Conservation (phyloP, 345 rosid genomes). For the Pelargonium nanum region DNA sequence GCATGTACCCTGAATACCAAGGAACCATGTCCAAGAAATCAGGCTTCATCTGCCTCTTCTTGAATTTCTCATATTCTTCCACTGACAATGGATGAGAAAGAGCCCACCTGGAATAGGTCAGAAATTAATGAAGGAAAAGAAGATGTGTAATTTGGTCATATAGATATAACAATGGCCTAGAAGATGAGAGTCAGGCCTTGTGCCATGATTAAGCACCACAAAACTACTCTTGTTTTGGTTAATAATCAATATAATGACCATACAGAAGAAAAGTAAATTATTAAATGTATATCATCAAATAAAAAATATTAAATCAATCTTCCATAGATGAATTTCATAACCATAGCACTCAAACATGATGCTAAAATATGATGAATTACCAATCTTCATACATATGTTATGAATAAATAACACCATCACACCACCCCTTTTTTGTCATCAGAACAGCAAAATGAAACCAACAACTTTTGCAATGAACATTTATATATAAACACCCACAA, state of each 20-base stretch:
- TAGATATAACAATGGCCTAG: no score
- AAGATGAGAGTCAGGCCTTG: not conserved
- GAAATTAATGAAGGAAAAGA: not conserved
- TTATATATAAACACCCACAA: not conserved
- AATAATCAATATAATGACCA: not conserved
- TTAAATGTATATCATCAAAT: not conserved
- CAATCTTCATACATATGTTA: no score
- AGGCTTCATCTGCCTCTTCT: constrained; percentile 86
- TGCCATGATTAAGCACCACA: not conserved
- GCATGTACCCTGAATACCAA: constrained; percentile 93
- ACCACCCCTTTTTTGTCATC: not conserved
- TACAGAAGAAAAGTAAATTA: not conserved
- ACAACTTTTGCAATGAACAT: not conserved
- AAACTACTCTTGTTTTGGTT: not conserved
- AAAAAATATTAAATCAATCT: not conserved
- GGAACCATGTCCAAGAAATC: constrained; percentile 98
- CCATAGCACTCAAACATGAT: not conserved
- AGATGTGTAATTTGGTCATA: not conserved
- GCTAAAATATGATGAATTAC: not conserved
- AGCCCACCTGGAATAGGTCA: constrained; percentile 63
- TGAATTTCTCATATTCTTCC: constrained; percentile 62
- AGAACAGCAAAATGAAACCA: not conserved
- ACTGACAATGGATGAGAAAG: constrained; percentile 83
- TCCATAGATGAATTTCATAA: not conserved
- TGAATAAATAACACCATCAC: no score